Evolutionary conservation across 768 basidiomycete genomes (phyloP).

Genomic region (Tylopilus subfusipes): DNA sequence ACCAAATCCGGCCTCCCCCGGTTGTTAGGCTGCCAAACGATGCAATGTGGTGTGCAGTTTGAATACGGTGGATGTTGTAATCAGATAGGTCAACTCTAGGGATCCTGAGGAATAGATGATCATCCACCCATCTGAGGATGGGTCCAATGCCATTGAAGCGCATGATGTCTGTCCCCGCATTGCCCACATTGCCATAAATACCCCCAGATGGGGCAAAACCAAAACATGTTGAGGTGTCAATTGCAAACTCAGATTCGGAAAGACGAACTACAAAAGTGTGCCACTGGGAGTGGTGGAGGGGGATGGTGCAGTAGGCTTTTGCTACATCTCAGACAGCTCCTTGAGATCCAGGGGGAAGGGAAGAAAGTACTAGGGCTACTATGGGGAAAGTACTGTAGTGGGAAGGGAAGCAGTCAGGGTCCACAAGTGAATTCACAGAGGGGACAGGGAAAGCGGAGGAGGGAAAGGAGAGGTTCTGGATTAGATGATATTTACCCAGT

Average conservation of each 20-base stretch:
- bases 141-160: conserved; percentile 20
- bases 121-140: conserved; percentile 28
- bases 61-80: no score
- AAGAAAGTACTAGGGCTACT: no score
- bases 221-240: conserved; percentile 24
- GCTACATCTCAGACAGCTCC: neutral
- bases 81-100: no score
- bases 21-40: no score
- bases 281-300: conserved; percentile 34
- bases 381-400: no score
- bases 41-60: no score
- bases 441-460: conserved; percentile 2
- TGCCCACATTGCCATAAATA: conserved; percentile 6
- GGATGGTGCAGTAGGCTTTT: conserved; percentile 18
- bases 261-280: conserved; percentile 31
- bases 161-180: conserved; percentile 19
- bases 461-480: conserved; percentile 34
- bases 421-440: conserved; percentile 36
- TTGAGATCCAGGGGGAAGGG: no score
- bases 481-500: conserved; percentile 18
- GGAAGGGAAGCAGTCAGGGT: conserved; percentile 8
- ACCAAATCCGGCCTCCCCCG: no score
- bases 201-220: conserved; percentile 17
- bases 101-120: conserved; percentile 26
- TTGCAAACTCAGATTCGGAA: neutral